These are phyloP conservation scores for Dendrobium chrysotoxum DNA, from an alignment of 106 monocot species.

Conservation along the genomic window DNA sequence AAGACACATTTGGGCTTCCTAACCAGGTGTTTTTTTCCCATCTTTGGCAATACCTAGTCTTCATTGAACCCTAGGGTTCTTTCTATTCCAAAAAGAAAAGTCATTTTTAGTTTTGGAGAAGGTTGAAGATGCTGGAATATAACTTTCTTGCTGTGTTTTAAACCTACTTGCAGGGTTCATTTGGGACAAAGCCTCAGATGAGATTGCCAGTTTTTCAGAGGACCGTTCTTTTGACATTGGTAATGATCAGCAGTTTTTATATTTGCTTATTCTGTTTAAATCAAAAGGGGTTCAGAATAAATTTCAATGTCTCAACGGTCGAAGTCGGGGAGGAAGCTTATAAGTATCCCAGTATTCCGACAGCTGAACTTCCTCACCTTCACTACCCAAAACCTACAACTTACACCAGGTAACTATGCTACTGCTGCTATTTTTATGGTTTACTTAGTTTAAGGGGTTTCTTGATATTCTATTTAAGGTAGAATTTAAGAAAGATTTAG, in stretches of 20 bases:
- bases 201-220: slow-evolving; percentile 4
- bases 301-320: slow-evolving; percentile 13
- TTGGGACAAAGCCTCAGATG: slow-evolving; percentile 17
- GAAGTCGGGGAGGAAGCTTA: slow-evolving; percentile 10
- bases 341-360: slow-evolving; percentile 5
- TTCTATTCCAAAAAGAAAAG: no score
- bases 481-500: no score
- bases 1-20: no score
- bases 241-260: slow-evolving; percentile 12
- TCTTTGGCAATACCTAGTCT: no score
- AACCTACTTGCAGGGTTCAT: slow-evolving; percentile 7
- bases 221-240: slow-evolving; percentile 10
- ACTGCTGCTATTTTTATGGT: neutral
- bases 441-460: neutral
- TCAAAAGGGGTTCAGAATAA: slow-evolving; percentile 15
- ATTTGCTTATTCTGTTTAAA: slow-evolving; percentile 15
- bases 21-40: no score
- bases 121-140: neutral
- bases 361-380: slow-evolving; percentile 18
- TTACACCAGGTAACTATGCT: slow-evolving; percentile 28
- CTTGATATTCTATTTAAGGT: no score
- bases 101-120: no score
- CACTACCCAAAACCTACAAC: slow-evolving; percentile 38
- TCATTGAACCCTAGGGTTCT: no score
- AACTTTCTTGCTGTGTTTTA: neutral